Conservation (phyloP, 2,329 filamentous ascomycete genomes). For the Thelonectria discophora region DNA sequence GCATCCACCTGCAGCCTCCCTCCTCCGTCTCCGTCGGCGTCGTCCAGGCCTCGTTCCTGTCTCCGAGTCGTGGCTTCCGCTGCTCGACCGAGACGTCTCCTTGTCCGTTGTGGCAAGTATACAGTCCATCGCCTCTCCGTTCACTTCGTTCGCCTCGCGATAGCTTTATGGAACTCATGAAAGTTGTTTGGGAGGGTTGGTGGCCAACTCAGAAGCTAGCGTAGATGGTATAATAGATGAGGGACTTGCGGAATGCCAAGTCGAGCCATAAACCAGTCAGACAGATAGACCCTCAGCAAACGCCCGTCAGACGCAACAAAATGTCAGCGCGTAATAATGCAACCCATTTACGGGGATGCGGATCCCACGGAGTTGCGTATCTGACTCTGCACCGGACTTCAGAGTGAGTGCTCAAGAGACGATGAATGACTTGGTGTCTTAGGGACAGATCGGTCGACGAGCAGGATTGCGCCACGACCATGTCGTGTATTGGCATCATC, state of each 20-base stretch:
- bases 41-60: neutral
- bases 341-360: too few species aligned
- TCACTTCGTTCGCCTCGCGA: neutral
- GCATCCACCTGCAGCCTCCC: neutral
- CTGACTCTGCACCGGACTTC: too few species aligned
- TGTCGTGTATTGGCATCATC: too few species aligned
- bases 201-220: neutral
- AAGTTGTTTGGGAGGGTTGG: neutral
- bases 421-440: too few species aligned
- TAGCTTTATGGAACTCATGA: neutral
- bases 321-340: too few species aligned
- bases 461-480: too few species aligned
- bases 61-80: conserved; percentile 1
- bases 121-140: neutral
- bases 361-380: too few species aligned
- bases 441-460: too few species aligned
- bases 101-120: neutral
- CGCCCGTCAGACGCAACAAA: too few species aligned
- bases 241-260: neutral
- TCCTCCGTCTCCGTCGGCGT: conserved; percentile 23
- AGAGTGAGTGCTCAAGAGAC: too few species aligned
- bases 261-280: too few species aligned
- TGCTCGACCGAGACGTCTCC: neutral
- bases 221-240: neutral
- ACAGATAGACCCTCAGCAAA: too few species aligned